Evolutionary conservation across 495 filamentous ascomycete species (phyloP), one percentile per base, ranked within the genome.

Genomic region (Terfezia boudieri): DNA sequence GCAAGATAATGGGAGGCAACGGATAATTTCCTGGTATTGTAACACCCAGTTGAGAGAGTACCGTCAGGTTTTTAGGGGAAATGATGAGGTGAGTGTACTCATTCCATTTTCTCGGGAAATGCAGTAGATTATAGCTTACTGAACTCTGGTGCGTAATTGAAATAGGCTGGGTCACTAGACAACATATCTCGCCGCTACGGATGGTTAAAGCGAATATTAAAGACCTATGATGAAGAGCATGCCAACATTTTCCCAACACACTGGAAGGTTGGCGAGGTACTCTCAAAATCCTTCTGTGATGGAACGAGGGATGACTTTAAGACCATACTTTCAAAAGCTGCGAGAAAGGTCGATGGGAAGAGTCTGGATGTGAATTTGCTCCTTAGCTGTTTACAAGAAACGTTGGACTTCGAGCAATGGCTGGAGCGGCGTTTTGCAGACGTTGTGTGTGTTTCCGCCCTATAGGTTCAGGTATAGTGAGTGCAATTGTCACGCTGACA

Each of bases 21-120:
- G 90, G 54, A 68, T 98, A 23, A 74, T 95, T 58, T 90, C 82
- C 23, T 98, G 90, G 90, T 98, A 98, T 64, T 89, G 92, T 69
- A 98, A 98, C 62, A 94, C 90, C 9, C 85, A 95, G 70, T 71
- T 98, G 56, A 77, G 90, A 38, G 90, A 98, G 67, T 98, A 98
- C 64, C 76, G 90, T 36, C 86, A 93, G 65, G 81, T 98, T 4
- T 98, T 98, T 69, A 63, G 63, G 56, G 89, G 89, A 26, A 95
- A 88, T 66, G 90, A 98, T 67, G 90, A 98, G 66, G 41, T 46
- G 41, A 20, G 41, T 46, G 14, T 46, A 46, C 41, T 8, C 4
- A 32, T 32, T 32, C 26, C 26, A 32, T 32, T 32, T 32, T 32
- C 26, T 7, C 26, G 26, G 4, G 4, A 32, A 32, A 32, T 32